A percentile compares a stretch with the other conserved stretches of the same genome.
Conservation (phyloP, 306 rosid species). For the Gleditsia sinensis region DNA sequence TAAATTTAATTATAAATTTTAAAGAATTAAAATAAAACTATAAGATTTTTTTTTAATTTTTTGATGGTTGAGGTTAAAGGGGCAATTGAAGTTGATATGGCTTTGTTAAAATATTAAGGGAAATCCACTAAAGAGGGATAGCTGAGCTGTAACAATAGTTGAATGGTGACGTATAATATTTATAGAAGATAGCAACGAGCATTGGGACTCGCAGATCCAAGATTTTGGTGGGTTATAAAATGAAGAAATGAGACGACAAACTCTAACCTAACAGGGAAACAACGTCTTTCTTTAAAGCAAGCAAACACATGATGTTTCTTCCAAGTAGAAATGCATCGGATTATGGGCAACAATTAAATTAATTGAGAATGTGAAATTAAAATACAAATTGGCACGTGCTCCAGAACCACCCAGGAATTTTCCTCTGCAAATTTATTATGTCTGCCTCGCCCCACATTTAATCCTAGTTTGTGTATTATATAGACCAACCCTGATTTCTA, state of each 20-base stretch:
- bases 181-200: background rate
- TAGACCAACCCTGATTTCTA: background rate
- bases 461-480: background rate
- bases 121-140: background rate
- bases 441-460: background rate
- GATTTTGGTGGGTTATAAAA: background rate
- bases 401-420: slow-evolving; percentile 36
- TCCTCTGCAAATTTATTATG: slow-evolving; percentile 3
- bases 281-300: background rate
- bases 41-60: no score
- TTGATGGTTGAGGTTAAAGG: no score
- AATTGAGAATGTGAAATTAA: no score
- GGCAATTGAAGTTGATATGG: no score
- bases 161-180: background rate
- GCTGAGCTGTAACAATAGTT: no score
- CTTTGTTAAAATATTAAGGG: no score
- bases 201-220: background rate
- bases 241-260: background rate
- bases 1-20: no score
- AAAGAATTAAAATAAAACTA: no score
- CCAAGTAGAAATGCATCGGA: background rate
- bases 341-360: background rate
- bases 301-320: background rate
- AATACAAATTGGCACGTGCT: slow-evolving; percentile 13
- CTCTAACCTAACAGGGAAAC: background rate